Percentiles rank a stretch among this genome's conserved stretches.
Conservation (phyloP, 2,329 filamentous ascomycete genomes). For the Colletotrichum nymphaeae region DNA sequence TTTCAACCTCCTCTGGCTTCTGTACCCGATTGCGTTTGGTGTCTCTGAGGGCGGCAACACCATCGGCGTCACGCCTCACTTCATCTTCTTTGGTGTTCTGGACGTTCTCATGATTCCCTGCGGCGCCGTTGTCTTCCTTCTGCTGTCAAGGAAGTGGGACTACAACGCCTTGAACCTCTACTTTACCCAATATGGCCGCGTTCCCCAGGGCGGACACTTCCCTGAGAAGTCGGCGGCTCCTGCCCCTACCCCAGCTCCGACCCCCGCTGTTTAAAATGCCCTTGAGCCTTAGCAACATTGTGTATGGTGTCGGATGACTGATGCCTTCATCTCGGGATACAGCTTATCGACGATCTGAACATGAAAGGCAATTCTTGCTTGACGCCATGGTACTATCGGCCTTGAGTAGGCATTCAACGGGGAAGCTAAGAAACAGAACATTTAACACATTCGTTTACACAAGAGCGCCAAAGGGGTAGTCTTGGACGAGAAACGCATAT, state of each 20-base stretch:
- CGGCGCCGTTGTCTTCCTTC: conserved; percentile 53
- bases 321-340: background rate
- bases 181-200: conserved; percentile 67
- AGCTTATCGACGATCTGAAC: background rate
- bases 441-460: background rate
- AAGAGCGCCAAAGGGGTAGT: background rate
- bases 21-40: conserved; percentile 66
- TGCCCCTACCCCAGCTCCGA: conserved; percentile 39
- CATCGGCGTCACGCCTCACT: conserved; percentile 56
- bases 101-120: conserved; percentile 61
- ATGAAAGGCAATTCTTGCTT: background rate
- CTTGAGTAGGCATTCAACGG: background rate
- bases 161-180: conserved; percentile 61
- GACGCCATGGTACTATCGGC: background rate
- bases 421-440: background rate
- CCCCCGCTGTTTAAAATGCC: background rate
- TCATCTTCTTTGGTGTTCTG: conserved; percentile 66
- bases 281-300: background rate
- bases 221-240: conserved; percentile 55
- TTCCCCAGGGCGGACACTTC: conserved; percentile 54
- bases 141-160: conserved; percentile 62
- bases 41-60: conserved; percentile 63
- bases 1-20: conserved; percentile 63
- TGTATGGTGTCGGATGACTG: background rate
- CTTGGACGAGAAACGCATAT: background rate